Base-by-base conservation (phyloP, 371 early-diverging fungal species). In the Circinella umbellata region DNA sequence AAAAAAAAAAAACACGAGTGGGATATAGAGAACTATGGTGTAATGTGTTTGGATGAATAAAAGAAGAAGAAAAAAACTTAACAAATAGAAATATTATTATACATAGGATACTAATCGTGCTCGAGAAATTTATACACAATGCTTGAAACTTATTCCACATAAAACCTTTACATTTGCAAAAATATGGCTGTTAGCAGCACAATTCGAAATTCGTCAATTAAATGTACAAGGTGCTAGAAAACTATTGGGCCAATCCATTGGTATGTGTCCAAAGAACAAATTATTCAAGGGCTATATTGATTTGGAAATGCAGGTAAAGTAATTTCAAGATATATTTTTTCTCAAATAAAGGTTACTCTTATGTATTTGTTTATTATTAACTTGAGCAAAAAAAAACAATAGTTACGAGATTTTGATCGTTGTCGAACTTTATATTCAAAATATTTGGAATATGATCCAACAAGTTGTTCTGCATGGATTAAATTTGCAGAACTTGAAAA, bases 211-310 rank as follows among this genome's bases (percentile, higher is more conserved):
- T 69, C 91, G 99, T 17, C 93, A 88, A 62, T 65, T 86, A 49
- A 87, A 97, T 55, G 71, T 98, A 3, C 72, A 69, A 9, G 77
- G 82, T 14, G 98, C 97, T n/a, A 90, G 99, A 62, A 93, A 91
- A 57, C 68, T 88, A 6, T 80, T 99, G 38, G 98, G 98, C 48
- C 84, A 77, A 65, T 96, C 97, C 0, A 85, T 99, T 55, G 98
- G 96, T 55, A 78, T 80, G 77, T 91, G 91, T 61, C 94, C 95
- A 61, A 95, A 94, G 70, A 87, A 90, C 67, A 88, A 83, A 71
- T 78, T 98, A 6, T 98, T 95, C 86, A 93, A 95, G 64, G 96
- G 96, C 46, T 99, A 99, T 78, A 97, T 99, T 72, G 97, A 96
- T 61, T 76, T 99, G 20, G 99, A 99, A 74, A 82, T 97, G 62